A percentile compares a stretch with the other conserved stretches of the same genome.
Evolutionary conservation across 495 filamentous ascomycete genomes (phyloP).

Genomic region (Hypoxylon lienhwacheense): DNA sequence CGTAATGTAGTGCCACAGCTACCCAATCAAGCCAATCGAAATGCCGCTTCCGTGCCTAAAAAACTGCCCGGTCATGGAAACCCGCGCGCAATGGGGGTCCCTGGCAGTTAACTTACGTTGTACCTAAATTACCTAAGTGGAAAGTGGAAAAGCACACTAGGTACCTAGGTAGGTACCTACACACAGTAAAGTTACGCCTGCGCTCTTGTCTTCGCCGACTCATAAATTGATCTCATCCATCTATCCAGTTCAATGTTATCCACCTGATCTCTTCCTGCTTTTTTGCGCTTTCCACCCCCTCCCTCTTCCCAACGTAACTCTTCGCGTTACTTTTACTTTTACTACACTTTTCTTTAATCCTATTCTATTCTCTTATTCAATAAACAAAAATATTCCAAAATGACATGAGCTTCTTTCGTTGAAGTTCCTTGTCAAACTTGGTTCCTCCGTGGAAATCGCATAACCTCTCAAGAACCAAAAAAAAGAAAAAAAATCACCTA

Average conservation of each 20-base stretch:
- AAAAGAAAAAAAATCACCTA: slow-evolving; percentile 11
- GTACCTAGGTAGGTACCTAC: not conserved
- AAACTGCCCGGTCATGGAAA: slow-evolving; percentile 32
- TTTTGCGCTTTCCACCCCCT: slow-evolving; percentile 36
- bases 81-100: slow-evolving; percentile 33
- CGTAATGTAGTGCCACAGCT: not conserved
- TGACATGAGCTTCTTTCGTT: slow-evolving; percentile 37
- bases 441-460: slow-evolving; percentile 17
- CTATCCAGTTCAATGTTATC: too few relatives aligned
- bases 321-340: slow-evolving; percentile 20
- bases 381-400: too few relatives aligned
- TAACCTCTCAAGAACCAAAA: slow-evolving; percentile 15
- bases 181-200: not conserved
- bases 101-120: not conserved
- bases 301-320: slow-evolving; percentile 16
- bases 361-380: slow-evolving; percentile 19
- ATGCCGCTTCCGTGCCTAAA: slow-evolving; percentile 13
- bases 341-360: slow-evolving; percentile 6
- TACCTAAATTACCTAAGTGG: too few relatives aligned
- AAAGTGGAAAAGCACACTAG: too few relatives aligned
- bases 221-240: slow-evolving; percentile 30
- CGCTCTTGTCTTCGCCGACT: slow-evolving; percentile 3
- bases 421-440: slow-evolving; percentile 34
- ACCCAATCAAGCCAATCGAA: slow-evolving; percentile 16
- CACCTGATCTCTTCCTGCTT: slow-evolving; percentile 1